phyloP scores from a whole-genome alignment of 139 green algal genomes.

The Chloropicon primus region DNA sequence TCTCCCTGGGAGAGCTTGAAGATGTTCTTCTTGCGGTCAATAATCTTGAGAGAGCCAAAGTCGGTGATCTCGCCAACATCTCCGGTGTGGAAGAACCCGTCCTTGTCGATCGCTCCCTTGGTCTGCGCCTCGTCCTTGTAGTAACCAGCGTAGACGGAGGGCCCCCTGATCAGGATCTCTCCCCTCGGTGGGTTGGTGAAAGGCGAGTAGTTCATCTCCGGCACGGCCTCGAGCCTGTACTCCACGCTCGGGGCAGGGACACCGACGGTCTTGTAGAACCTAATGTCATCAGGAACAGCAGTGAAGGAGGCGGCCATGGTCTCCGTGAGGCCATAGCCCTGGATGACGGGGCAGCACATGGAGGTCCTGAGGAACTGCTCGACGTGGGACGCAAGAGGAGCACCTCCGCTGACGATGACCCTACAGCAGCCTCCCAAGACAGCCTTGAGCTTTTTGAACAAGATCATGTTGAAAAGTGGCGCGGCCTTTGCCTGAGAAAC shows the following conservation, averaged over 20 bases:
- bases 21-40: constrained; percentile 99
- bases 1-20: constrained; percentile 96
- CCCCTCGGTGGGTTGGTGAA: constrained; percentile 58
- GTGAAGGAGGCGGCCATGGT: neutral
- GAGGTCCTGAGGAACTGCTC: constrained; percentile 8
- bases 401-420: constrained; percentile 3
- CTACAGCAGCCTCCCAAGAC: neutral
- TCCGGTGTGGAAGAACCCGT: constrained; percentile 94
- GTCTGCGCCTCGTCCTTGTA: constrained; percentile 76
- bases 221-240: constrained; percentile 7
- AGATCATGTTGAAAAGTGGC: constrained; percentile 8
- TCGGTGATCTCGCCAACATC: constrained; percentile 74
- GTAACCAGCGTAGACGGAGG: constrained; percentile 78
- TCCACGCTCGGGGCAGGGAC: neutral
- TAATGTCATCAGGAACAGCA: neutral
- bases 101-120: constrained; percentile 63
- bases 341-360: constrained; percentile 2
- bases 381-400: neutral
- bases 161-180: constrained; percentile 61
- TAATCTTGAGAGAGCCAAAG: constrained; percentile 67
- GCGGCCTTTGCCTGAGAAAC: neutral
- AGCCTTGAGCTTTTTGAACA: constrained; percentile 14
- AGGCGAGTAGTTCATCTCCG: constrained; percentile 17
- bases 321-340: constrained; percentile 11
- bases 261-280: neutral